Evolutionary conservation across 2,329 filamentous ascomycete species (phyloP), one percentile per base, ranked within the genome.

Genomic region (Coniella vitis): DNA sequence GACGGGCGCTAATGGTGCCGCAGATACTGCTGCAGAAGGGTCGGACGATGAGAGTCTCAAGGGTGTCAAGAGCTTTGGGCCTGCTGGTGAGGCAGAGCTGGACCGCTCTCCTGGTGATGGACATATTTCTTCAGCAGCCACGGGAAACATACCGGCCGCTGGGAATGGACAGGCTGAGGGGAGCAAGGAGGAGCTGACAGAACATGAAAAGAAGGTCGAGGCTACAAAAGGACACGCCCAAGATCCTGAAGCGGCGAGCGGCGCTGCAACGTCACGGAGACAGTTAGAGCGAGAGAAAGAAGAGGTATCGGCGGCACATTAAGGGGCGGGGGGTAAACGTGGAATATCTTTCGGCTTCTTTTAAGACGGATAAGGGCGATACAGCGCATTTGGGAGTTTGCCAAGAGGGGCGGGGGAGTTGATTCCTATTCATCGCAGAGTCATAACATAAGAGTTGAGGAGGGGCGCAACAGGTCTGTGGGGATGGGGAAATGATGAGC

Each of bases 11-110:
- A 34, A 9, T 14, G 56, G 47, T n/a, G 42, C 38, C 1, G 52
- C 53, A n/a, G 44, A 13, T 3, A 29, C 25, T 29, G 56, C 46
- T 31, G 60, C 52, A 17, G 51, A 41, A 7, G 56, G 60, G 17
- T 53, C 38, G 5, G 60, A 62, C 37, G 60, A 60, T 16, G 59
- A 58, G 1, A 53, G 56, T 38, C 38, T 54, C 9, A 49, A 47
- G 16, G 58, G 56, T 10, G 45, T 58, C 12, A 56, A 38, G 47
- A 56, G 57, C 20, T 34, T 43, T n/a, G 35, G 35, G n/a, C 39
- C 47, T 16, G 20, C 42, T 1, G 49, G 49, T 0, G 42, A 45
- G 17, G 46, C 47, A 9, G 20, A 47, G 7, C 16, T 46, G 1
- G 43, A 54, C 4, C 4, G 9, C 14, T 32, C 8, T 2, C 13